Base-by-base conservation (phyloP, 108 stramenopile genomes). In the Craspedostauros australis region DNA sequence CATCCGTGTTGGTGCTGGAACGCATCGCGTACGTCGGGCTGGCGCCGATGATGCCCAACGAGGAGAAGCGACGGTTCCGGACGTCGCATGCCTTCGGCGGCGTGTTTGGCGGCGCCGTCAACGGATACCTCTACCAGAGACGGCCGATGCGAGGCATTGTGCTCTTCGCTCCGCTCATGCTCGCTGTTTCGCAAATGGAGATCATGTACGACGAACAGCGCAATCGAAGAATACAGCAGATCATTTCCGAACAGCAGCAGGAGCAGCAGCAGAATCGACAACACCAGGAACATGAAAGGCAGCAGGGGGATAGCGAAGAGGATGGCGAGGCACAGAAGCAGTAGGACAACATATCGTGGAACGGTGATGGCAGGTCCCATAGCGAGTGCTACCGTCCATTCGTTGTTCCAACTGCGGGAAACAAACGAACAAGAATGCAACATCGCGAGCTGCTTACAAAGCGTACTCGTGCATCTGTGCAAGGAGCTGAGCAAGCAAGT, bases 51-150 rank as follows among this genome's bases (percentile, higher is more conserved):
- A 30, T 32, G 47, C 38, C 59, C 20, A 39, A 33, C 45, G n/a
- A 56, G 29, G 15, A 46, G 22, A 40, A 22, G 32, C 45, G 36
- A 9, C 45, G 46, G n/a, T 23, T 57, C 7, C 40, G 68, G 30
- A 71, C 70, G 1, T 85, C 87, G 22, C 79, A 89, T 66, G 76
- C 77, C 11, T 52, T 84, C 45, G 78, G 76, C 18, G 87, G 87
- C 28, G 27, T 70, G 0, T 25, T 54, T 0, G 87, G 80, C 7
- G 87, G 87, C 0, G 72, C 75, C 0, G 12, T 82, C 15, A 70
- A 73, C 29, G 87, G 83, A 43, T 63, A 48, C 24, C 34, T 85
- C 38, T 89, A 70, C 41, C 73, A 82, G 22, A 66, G 62, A 7
- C 58, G 67, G 31, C 77, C 83, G 1, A 15, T 82, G 18, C 50